Percentiles rank a stretch among this genome's conserved stretches.
Evolutionary conservation across 768 basidiomycete genomes (phyloP).

Genomic region (Strobilomyces dryophilus): DNA sequence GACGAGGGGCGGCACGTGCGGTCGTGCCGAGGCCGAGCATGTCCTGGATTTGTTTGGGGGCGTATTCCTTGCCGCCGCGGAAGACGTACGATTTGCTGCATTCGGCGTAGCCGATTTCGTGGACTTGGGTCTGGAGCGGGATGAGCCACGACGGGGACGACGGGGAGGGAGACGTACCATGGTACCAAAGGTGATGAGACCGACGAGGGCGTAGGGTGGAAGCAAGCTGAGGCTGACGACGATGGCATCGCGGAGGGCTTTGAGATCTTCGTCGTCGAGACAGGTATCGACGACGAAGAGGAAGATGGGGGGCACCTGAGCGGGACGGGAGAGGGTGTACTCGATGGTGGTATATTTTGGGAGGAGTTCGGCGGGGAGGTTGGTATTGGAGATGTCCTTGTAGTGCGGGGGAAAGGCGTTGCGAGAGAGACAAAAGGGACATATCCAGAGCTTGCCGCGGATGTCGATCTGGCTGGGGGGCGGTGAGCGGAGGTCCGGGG

Average conservation of each 20-base stretch:
- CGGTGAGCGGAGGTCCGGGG: background rate
- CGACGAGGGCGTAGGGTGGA: slow-evolving; percentile 92
- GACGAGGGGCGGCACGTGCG: slow-evolving; percentile 79
- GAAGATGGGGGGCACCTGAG: slow-evolving; percentile 93
- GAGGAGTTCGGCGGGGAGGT: slow-evolving; percentile 91
- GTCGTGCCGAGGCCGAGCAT: slow-evolving; percentile 84
- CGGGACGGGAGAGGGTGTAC: slow-evolving; percentile 93
- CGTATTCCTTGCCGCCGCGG: slow-evolving; percentile 95
- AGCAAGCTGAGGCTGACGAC: slow-evolving; percentile 91
- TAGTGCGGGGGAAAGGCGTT: slow-evolving; percentile 98
- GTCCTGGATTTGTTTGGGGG: slow-evolving; percentile 94
- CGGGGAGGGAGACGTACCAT: slow-evolving; percentile 58
- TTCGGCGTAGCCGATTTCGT: slow-evolving; percentile 94
- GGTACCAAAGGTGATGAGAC: slow-evolving; percentile 93
- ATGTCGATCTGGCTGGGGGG: slow-evolving; percentile 90
- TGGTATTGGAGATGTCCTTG: slow-evolving; percentile 96
- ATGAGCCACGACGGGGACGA: background rate
- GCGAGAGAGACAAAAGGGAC: slow-evolving; percentile 95
- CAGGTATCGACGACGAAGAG: slow-evolving; percentile 97
- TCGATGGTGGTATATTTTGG: slow-evolving; percentile 99
- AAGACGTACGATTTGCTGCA: slow-evolving; percentile 99
- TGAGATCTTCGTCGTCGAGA: slow-evolving; percentile 91
- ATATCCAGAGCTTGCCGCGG: slow-evolving; percentile 98
- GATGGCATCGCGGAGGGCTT: slow-evolving; percentile 91
- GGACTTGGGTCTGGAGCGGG: slow-evolving; percentile 81